Conservation (phyloP, 1,284 basidiomycete genomes). For the Coriolopsis trogii region DNA sequence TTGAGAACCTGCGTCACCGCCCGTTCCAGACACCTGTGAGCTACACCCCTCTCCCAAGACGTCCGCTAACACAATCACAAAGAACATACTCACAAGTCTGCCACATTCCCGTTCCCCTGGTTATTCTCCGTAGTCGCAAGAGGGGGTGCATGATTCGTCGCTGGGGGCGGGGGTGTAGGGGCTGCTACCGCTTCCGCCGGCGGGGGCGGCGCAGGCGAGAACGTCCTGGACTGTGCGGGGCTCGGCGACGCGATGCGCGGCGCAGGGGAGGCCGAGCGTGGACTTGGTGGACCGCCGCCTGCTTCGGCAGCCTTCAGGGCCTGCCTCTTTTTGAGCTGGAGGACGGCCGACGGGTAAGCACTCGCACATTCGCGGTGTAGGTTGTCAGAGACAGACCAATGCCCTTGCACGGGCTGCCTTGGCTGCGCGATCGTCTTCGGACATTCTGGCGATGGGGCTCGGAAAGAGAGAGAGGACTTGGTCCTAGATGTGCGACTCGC, state of each 20-base stretch:
- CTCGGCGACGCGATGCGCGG: constrained; percentile 39
- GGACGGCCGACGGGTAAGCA: constrained; percentile 14
- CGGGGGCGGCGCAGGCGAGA: constrained; percentile 45
- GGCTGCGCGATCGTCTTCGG: constrained; percentile 76
- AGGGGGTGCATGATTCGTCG: constrained; percentile 25
- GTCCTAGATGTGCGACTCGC: no score
- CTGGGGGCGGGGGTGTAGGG: constrained; percentile 46
- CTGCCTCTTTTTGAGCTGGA: constrained; percentile 70
- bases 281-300: constrained; percentile 33
- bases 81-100: constrained; percentile 34
- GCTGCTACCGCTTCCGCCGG: constrained; percentile 18
- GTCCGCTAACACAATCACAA: not conserved
- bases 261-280: constrained; percentile 33
- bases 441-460: constrained; percentile 34
- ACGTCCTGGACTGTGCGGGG: constrained; percentile 52
- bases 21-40: not conserved
- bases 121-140: constrained; percentile 18
- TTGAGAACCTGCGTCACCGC: constrained; percentile 29
- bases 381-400: constrained; percentile 49
- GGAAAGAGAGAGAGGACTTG: no score
- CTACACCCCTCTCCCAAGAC: not conserved
- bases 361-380: constrained; percentile 12
- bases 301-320: constrained; percentile 57
- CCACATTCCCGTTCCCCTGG: constrained; percentile 26
- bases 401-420: constrained; percentile 82